Evolutionary conservation across 108 stramenopile genomes (phyloP), one percentile per base, ranked within the genome.

Genomic region (Skeletonema potamos): DNA sequence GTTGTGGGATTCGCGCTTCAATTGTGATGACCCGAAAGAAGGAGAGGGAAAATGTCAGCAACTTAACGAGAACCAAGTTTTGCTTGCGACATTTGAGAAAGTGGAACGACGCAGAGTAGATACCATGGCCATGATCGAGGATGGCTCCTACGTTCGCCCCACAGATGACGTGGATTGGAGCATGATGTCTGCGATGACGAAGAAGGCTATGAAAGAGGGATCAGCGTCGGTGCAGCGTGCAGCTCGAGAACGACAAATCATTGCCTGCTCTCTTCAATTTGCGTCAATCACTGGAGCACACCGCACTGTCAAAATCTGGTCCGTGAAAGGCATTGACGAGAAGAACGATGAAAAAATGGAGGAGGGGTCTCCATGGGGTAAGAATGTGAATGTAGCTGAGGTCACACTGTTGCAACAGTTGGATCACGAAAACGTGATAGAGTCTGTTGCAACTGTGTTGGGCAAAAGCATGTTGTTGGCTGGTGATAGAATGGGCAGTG

Each of bases 1-100:
- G 46, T 51, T 78, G 13, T 78, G 77, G 77, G 77, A 78, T 64
- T 78, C 70, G 8, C 54, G 70, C 11, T 78, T 66, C 59, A 64
- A 71, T 57, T 77, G 64, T 39, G 34, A 63, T 34, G 65, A 78
- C 48, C 51, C 70, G n/a, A 33, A 61, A 27, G 65, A 54, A 55
- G 27, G 26, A 7, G 58, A 28, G 17, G 24, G 33, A 17, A 32
- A 65, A 9, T 0, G 0, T 41, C 39, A 51, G 48, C 48, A n/a
- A 2, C 8, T 4, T 20, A 1, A n/a, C 0, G 0, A 51, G 48
- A 9, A 22, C 22, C 57, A 48, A 36, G 62, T 70, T 10, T 30
- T 78, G 24, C 58, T 78, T 0, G 77, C 70, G 8, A 71, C 64
- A 4, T 78, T 71, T 65, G 64, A 71, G 6, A 78, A 78, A 11